These are phyloP conservation scores for Yarrowia porcina DNA, from an alignment of 805 yeast species.

Conservation along the genomic window DNA sequence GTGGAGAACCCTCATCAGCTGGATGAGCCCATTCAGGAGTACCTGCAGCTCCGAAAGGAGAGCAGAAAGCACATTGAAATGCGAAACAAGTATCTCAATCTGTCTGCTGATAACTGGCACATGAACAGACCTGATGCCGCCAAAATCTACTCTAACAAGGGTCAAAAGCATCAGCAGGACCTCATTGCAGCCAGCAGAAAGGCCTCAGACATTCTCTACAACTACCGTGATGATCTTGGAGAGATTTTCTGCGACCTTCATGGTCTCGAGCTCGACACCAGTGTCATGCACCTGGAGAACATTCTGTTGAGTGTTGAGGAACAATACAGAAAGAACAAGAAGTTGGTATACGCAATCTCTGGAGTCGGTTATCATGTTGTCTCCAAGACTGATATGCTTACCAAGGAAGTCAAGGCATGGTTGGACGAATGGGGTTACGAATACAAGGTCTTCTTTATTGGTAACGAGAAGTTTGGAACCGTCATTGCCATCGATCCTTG, in stretches of 20 bases:
- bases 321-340: constrained; percentile 30
- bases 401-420: constrained; percentile 35
- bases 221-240: constrained; percentile 31
- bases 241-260: constrained; percentile 39
- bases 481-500: constrained; percentile 45
- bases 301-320: constrained; percentile 31
- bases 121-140: constrained; percentile 37
- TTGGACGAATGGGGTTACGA: constrained; percentile 43
- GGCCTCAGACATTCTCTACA: constrained; percentile 35
- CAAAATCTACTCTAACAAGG: constrained; percentile 35
- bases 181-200: constrained; percentile 33
- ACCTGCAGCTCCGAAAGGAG: constrained; percentile 33
- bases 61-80: constrained; percentile 35
- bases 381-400: constrained; percentile 35
- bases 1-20: constrained; percentile 28
- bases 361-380: constrained; percentile 39
- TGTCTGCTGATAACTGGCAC: constrained; percentile 38
- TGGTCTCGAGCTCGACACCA: constrained; percentile 39
- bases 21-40: constrained; percentile 31
- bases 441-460: constrained; percentile 40
- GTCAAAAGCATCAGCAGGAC: constrained; percentile 36
- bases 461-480: constrained; percentile 39
- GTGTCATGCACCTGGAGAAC: constrained; percentile 36
- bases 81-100: constrained; percentile 38
- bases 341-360: constrained; percentile 37